A percentile compares a stretch with the other conserved stretches of the same genome.
These are phyloP conservation scores for Neurospora sp. DNA, from an alignment of 495 filamentous ascomycete species.

Conservation along the genomic window DNA sequence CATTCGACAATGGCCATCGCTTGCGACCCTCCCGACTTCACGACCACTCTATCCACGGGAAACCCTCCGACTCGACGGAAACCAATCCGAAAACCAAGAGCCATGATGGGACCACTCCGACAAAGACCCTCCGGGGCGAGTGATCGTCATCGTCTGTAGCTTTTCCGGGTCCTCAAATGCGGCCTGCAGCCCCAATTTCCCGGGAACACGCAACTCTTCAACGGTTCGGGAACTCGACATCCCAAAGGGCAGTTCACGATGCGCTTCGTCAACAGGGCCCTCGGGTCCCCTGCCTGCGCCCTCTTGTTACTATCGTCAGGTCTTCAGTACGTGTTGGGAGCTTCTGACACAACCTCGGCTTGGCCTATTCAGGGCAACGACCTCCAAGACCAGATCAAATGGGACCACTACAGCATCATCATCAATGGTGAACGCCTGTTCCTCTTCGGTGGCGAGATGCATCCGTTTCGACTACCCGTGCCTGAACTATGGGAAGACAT, in stretches of 20 bases:
- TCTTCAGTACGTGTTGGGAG: not conserved
- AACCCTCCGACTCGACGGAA: not conserved
- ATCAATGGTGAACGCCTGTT: constrained; percentile 48
- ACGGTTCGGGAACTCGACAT: not conserved
- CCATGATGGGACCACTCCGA: not conserved
- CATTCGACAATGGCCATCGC: not conserved
- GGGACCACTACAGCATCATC: constrained; percentile 51
- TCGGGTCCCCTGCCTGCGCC: not conserved
- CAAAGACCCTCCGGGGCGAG: not conserved
- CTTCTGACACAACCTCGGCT: not conserved
- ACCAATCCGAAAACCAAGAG: not conserved
- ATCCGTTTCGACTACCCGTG: constrained; percentile 3
- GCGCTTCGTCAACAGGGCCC: not conserved
- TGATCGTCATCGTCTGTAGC: not conserved
- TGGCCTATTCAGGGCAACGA: constrained; percentile 45
- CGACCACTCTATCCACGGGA: not conserved
- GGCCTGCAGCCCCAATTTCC: not conserved
- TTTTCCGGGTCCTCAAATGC: not conserved
- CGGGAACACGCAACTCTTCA: not conserved
- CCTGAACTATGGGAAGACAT: constrained; percentile 52
- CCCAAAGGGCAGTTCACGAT: not conserved
- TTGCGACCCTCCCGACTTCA: not conserved
- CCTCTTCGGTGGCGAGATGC: constrained; percentile 45
- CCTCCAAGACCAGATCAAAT: constrained; percentile 40
- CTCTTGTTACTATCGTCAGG: not conserved